Evolutionary conservation across 257 asterid genomes (phyloP).

Genomic region (Solanum commersonii): DNA sequence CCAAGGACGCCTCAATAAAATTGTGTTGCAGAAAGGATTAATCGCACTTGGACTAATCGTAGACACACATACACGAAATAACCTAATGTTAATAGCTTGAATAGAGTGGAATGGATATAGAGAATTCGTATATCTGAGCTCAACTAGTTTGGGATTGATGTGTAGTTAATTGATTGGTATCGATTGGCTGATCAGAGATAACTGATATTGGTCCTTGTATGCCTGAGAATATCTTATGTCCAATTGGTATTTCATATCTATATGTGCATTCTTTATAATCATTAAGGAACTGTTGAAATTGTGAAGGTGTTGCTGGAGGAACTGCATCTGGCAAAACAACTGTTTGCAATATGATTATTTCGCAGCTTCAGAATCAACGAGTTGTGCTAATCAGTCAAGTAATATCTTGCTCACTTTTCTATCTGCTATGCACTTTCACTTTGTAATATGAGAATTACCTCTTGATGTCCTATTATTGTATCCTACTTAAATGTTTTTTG

Average conservation of each 20-base stretch:
- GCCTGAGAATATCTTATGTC: neutral
- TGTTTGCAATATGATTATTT: conserved; percentile 76
- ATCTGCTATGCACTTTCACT: neutral
- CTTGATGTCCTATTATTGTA: neutral
- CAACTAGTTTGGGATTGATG: neutral
- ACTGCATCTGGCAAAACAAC: conserved; percentile 97
- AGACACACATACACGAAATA: neutral
- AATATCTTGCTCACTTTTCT: neutral
- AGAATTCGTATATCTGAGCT: neutral
- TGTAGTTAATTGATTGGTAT: neutral
- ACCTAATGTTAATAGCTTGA: neutral
- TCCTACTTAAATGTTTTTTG: neutral
- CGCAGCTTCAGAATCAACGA: conserved; percentile 84
- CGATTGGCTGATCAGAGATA: neutral
- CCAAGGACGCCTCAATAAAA: neutral
- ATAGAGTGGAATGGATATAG: neutral
- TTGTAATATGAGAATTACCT: neutral
- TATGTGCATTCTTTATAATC: neutral
- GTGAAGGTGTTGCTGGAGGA: conserved; percentile 96
- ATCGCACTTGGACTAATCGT: neutral
- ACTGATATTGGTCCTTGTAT: neutral
- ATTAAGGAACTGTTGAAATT: neutral
- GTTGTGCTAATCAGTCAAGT: conserved; percentile 86
- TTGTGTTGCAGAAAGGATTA: neutral
- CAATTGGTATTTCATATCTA: neutral